Conservation (phyloP, 1,139 yeast genomes). For the Geotrichum phurueaensis region DNA sequence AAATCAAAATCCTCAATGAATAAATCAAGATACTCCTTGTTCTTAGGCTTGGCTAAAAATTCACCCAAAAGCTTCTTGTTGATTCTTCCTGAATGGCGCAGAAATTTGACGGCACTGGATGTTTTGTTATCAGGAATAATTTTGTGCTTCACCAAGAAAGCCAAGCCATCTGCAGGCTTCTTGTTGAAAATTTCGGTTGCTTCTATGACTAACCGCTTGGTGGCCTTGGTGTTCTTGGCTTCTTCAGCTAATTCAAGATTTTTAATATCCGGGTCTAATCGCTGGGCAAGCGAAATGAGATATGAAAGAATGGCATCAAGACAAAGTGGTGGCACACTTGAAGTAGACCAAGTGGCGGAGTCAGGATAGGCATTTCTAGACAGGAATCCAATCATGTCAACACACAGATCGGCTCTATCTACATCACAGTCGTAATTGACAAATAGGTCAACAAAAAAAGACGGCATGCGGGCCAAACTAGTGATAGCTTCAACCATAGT, state of each 20-base stretch:
- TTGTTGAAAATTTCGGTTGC: conserved; percentile 72
- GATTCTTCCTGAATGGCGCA: conserved; percentile 69
- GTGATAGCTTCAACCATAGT: conserved; percentile 78
- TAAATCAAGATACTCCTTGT: conserved; percentile 51
- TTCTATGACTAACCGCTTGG: conserved; percentile 65
- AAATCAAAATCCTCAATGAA: conserved; percentile 75
- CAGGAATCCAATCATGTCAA: conserved; percentile 59
- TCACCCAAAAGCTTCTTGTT: conserved; percentile 88
- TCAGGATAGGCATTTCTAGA: conserved; percentile 77
- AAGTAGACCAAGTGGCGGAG: conserved; percentile 67
- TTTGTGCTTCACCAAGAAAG: conserved; percentile 53
- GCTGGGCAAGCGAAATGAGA: conserved; percentile 58
- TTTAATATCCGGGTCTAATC: conserved; percentile 35
- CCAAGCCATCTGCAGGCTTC: conserved; percentile 71
- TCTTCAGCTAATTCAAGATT: conserved; percentile 18
- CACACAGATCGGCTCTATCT: conserved; percentile 77
- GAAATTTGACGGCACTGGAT: conserved; percentile 64
- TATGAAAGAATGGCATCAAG: conserved; percentile 77
- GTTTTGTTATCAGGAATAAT: conserved; percentile 56
- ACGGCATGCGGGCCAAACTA: conserved; percentile 68
- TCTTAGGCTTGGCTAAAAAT: conserved; percentile 70
- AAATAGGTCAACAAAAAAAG: conserved; percentile 69
- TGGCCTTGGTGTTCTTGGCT: conserved; percentile 41
- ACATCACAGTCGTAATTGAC: conserved; percentile 88
- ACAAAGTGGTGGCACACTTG: conserved; percentile 88